A percentile compares a stretch with the other conserved stretches of the same genome.
Evolutionary conservation across 2,329 filamentous ascomycete genomes (phyloP).

Genomic region (Talaromyces sp.): DNA sequence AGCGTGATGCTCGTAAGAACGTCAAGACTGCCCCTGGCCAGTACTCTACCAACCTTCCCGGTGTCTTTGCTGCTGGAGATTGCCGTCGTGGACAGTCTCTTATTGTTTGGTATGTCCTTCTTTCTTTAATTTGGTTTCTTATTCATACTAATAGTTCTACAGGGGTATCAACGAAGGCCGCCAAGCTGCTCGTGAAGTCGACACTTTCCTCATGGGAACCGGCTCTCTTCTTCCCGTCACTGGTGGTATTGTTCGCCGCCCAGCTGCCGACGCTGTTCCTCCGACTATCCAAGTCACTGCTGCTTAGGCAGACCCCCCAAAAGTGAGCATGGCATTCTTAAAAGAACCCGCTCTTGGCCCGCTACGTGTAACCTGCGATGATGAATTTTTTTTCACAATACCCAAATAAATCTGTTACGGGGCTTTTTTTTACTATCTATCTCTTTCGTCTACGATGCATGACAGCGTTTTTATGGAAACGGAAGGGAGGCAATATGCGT

Average conservation of each 20-base stretch:
- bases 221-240: constrained; percentile 79
- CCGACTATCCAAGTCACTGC: constrained; percentile 16
- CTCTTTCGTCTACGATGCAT: constrained; percentile 12
- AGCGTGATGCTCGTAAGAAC: constrained; percentile 90
- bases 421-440: background rate
- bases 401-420: background rate
- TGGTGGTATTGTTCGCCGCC: constrained; percentile 84
- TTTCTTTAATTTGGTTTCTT: background rate
- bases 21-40: constrained; percentile 87
- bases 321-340: background rate
- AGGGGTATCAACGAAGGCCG: constrained; percentile 97
- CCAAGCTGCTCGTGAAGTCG: constrained; percentile 86
- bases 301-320: background rate
- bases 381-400: constrained; percentile 1
- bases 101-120: constrained; percentile 76
- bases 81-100: constrained; percentile 91
- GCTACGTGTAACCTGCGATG: constrained; percentile 2
- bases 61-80: constrained; percentile 91
- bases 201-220: constrained; percentile 74
- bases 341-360: background rate
- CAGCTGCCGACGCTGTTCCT: constrained; percentile 49
- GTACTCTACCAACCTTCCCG: constrained; percentile 82
- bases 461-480: constrained; percentile 8
- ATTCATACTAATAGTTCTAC: constrained; percentile 13
- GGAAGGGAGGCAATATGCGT: constrained; percentile 11